These are phyloP conservation scores for Phytopythium oedochilum DNA, from an alignment of 352 stramenopile species.

Conservation along the genomic window DNA sequence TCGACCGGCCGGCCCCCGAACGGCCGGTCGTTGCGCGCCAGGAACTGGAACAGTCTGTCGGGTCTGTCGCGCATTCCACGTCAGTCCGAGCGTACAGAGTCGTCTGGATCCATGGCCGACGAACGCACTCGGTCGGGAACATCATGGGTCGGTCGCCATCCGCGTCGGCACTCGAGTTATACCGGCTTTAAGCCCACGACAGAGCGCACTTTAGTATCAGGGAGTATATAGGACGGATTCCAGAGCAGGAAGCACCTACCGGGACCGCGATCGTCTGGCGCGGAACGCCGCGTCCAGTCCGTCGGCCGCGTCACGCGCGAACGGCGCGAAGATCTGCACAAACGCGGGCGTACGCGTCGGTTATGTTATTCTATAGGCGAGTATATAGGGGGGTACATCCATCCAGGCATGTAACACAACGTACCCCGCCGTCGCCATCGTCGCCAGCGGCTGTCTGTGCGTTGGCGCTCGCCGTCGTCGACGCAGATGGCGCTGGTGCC, in stretches of 20 bases:
- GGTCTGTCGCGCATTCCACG: background rate
- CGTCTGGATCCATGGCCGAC: background rate
- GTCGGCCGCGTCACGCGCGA: background rate
- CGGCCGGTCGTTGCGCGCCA: constrained; percentile 40
- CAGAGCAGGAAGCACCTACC: background rate
- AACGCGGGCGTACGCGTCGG: too few relatives aligned
- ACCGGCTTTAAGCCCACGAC: background rate
- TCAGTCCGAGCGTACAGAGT: background rate
- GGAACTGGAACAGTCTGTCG: constrained; percentile 42
- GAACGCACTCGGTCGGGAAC: background rate
- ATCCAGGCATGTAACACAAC: background rate
- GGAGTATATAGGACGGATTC: background rate
- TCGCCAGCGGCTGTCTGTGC: constrained; percentile 9
- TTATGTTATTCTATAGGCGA: too few relatives aligned
- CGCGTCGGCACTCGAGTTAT: background rate
- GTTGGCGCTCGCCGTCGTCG: constrained; percentile 10
- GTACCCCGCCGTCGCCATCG: background rate
- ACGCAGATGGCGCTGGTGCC: background rate
- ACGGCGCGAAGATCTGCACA: background rate
- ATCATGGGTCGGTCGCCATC: background rate
- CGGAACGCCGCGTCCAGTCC: constrained; percentile 5
- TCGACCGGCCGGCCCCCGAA: constrained; percentile 69
- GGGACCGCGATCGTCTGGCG: background rate
- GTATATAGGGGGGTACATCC: background rate
- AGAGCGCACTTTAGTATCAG: background rate